Base-by-base conservation (phyloP, 2,329 filamentous ascomycete genomes). In the Leptosphaerulina australis region DNA sequence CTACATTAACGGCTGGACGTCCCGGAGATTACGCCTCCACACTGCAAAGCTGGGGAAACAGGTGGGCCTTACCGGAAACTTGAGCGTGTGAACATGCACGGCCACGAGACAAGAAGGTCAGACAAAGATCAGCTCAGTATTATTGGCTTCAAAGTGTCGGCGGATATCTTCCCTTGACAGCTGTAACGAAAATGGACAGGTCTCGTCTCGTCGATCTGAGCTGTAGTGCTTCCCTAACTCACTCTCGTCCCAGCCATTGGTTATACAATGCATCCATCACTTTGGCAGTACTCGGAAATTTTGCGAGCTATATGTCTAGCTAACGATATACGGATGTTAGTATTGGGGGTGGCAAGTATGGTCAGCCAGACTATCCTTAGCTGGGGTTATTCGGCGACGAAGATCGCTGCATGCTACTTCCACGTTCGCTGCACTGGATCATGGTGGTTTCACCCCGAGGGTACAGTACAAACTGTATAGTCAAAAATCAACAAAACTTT, bases 11-110 rank as follows among this genome's bases (percentile, higher is more conserved):
- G 33, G 41, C 53, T 45, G 53, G 53, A n/a, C 47, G 50, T 55
- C 43, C 37, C 50, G 55, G 46, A 59, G 18, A 56, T 52, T 58
- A 55, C 41, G 37, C 31, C 51, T 50, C 49, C 55, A 39, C 56
- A 37, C 22, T 15, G 25, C n/a, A 48, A 48, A 41, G 18, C 45
- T 48, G 37, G 45, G 59, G 56, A 55, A 40, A 33, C 39, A 45
- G 45, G 44, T 44, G 46, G 48, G 40, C 20, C 39, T 44, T 59
- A 55, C 41, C 55, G 54, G 56, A 44, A 46, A 48, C 41, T 18
- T 38, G 45, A 38, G 47, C 43, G 21, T 54, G 25, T 49, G 45
- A 47, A 44, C 48, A 34, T 44, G 41, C 21, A 44, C 34, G 40
- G 31, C 22, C 55, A 52, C 44, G 44, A 44, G 45, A 47, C 38